Conservation (phyloP, 768 basidiomycete species). For the Cubamyces sp. region DNA sequence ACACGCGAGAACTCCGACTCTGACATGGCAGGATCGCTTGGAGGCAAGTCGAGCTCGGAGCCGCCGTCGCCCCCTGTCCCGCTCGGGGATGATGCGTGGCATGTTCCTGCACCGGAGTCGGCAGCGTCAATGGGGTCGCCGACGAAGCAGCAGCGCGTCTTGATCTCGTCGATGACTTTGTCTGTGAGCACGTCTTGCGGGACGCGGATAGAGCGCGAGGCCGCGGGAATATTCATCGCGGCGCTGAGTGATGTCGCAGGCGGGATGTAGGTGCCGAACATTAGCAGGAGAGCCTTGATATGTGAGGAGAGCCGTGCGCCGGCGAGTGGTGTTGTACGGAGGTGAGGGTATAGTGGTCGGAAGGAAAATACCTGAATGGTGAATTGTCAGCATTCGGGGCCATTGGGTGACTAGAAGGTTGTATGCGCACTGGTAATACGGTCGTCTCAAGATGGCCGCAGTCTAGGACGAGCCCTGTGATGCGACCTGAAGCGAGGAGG, state of each 20-base stretch:
- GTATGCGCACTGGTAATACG: conserved; percentile 73
- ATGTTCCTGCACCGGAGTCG: conserved; percentile 25
- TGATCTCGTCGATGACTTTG: conserved; percentile 83
- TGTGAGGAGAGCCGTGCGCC: conserved; percentile 82
- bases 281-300: conserved; percentile 77
- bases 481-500: conserved; percentile 82
- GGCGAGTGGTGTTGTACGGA: conserved; percentile 86
- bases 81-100: conserved; percentile 33
- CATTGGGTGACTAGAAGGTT: not conserved
- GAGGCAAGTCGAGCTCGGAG: conserved; percentile 48
- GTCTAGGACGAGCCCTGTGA: conserved; percentile 93
- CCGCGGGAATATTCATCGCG: conserved; percentile 61
- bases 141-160: conserved; percentile 90
- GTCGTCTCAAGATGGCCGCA: conserved; percentile 91
- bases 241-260: conserved; percentile 74
- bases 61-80: conserved; percentile 36
- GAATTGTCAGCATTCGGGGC: not conserved
- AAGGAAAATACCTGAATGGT: conserved; percentile 82
- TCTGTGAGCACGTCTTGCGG: conserved; percentile 83
- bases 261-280: conserved; percentile 85
- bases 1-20: conserved; percentile 69
- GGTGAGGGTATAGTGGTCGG: conserved; percentile 80
- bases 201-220: conserved; percentile 66
- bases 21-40: conserved; percentile 62
- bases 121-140: conserved; percentile 55